These are phyloP conservation scores for Botryotinia calthae DNA, from an alignment of 2,329 filamentous ascomycete genomes.

Conservation along the genomic window DNA sequence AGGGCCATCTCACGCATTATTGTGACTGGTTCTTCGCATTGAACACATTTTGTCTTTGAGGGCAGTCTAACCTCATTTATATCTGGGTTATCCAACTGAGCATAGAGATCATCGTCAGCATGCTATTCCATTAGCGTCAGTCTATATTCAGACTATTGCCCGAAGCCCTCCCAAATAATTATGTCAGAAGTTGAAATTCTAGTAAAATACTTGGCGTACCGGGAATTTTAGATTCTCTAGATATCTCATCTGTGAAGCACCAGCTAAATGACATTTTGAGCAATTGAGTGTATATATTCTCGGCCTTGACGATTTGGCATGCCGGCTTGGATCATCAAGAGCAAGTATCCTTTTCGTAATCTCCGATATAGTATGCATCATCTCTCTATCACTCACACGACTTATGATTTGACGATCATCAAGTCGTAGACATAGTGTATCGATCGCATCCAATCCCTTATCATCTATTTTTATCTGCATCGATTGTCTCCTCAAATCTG, in stretches of 20 bases:
- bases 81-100: constrained; percentile 28
- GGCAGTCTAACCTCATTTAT: constrained; percentile 30
- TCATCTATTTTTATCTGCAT: constrained; percentile 37
- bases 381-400: constrained; percentile 43
- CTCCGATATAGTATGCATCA: constrained; percentile 41
- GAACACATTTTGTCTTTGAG: constrained; percentile 38
- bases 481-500: constrained; percentile 35
- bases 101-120: constrained; percentile 22
- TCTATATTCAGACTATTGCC: not conserved
- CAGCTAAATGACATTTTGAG: constrained; percentile 40
- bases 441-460: constrained; percentile 41
- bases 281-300: constrained; percentile 43
- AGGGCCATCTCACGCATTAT: constrained; percentile 42
- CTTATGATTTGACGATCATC: constrained; percentile 40
- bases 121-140: constrained; percentile 14
- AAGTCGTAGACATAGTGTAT: constrained; percentile 40
- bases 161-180: not conserved
- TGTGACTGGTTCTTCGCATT: constrained; percentile 40
- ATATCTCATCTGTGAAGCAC: constrained; percentile 40
- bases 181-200: not conserved
- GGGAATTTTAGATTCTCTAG: constrained; percentile 34
- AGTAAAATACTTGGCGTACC: constrained; percentile 29
- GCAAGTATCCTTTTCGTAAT: constrained; percentile 40
- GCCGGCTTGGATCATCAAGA: constrained; percentile 40
- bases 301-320: constrained; percentile 36